Evolutionary conservation across 495 filamentous ascomycete species (phyloP).

Genomic region (Xylaria sp.): DNA sequence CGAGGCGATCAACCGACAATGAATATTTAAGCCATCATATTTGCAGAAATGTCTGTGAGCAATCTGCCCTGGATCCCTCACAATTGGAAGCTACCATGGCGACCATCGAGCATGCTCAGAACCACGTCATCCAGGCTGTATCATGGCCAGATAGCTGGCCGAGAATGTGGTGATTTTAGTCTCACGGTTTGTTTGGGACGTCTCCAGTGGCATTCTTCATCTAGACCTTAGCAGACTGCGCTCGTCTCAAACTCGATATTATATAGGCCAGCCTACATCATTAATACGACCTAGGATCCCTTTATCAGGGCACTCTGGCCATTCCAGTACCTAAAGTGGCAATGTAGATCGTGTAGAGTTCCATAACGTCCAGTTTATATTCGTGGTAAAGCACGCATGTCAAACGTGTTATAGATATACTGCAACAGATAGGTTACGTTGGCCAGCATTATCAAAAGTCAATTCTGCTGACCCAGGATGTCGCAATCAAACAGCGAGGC

Average conservation of each 20-base stretch:
- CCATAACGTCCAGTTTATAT: too few relatives aligned
- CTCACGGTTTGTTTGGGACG: background rate
- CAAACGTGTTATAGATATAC: too few relatives aligned
- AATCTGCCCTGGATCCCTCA: background rate
- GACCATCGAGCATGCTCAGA: background rate
- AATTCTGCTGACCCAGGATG: too few relatives aligned
- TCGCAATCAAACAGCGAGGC: too few relatives aligned
- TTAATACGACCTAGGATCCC: too few relatives aligned
- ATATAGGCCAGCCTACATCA: too few relatives aligned
- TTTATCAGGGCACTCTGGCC: too few relatives aligned
- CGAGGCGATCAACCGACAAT: background rate
- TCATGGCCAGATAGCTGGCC: constrained; percentile 2
- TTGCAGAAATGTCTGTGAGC: background rate
- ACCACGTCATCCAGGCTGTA: constrained; percentile 6
- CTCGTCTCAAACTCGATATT: constrained; percentile 3
- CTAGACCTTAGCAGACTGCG: constrained; percentile 2
- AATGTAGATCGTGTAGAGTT: too few relatives aligned
- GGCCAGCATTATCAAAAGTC: too few relatives aligned
- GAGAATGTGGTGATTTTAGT: constrained; percentile 5
- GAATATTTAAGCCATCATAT: background rate
- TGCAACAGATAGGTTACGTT: too few relatives aligned
- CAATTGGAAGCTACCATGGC: background rate
- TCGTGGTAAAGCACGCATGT: too few relatives aligned
- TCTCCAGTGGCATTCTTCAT: background rate
- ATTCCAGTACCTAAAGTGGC: too few relatives aligned